These are phyloP conservation scores for Stromatinia cepivora DNA, from an alignment of 2,329 filamentous ascomycete genomes.

Conservation along the genomic window DNA sequence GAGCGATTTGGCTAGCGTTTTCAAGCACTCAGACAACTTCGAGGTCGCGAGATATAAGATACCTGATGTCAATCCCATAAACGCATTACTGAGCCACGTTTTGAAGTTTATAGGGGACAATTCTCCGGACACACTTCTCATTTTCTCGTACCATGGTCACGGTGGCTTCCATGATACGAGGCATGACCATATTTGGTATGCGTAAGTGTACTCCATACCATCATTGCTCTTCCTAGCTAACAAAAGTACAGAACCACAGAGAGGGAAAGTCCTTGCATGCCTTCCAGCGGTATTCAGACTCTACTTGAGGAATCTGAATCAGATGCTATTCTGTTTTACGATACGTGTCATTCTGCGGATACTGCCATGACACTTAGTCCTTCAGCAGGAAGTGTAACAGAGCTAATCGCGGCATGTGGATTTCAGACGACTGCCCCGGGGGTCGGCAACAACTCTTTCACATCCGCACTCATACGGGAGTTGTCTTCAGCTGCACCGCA, in stretches of 20 bases:
- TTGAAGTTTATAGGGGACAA: background rate
- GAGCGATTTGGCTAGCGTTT: background rate
- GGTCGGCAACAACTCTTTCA: background rate
- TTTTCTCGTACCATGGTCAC: background rate
- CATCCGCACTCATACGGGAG: background rate
- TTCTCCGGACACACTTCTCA: background rate
- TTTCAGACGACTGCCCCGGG: background rate
- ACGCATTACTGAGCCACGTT: background rate
- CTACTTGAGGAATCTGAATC: conserved; percentile 1
- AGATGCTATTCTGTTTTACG: background rate
- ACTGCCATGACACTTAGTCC: background rate
- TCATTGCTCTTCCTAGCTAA: background rate
- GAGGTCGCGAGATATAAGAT: background rate
- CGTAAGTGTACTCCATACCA: background rate
- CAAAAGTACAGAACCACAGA: background rate
- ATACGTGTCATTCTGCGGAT: background rate
- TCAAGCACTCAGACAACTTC: background rate
- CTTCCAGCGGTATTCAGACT: background rate
- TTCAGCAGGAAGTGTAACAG: background rate
- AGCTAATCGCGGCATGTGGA: conserved; percentile 7
- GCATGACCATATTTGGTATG: background rate
- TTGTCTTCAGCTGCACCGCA: background rate
- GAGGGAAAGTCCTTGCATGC: background rate
- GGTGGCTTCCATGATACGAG: background rate
- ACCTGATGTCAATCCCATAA: background rate